These are phyloP conservation scores for Suillus occidentalis DNA, from an alignment of 768 basidiomycete genomes.

Conservation along the genomic window DNA sequence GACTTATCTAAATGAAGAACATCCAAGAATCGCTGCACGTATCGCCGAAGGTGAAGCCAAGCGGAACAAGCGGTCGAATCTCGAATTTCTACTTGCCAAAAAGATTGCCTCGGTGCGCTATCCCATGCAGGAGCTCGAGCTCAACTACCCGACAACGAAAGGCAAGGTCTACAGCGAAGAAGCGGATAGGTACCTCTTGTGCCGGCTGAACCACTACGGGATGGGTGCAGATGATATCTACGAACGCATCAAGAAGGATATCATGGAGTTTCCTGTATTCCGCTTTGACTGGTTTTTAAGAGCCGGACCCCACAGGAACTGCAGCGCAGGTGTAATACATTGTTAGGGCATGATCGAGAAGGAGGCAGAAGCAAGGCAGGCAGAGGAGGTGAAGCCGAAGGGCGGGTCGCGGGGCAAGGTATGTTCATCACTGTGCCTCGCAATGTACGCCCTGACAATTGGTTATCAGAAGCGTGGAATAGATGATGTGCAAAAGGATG, in stretches of 20 bases:
- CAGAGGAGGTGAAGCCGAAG: conserved; percentile 67
- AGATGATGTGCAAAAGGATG: conserved; percentile 59
- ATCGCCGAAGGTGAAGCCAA: conserved; percentile 89
- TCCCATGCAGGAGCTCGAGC: conserved; percentile 96
- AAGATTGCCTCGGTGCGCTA: conserved; percentile 83
- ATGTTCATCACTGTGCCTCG: conserved; percentile 14
- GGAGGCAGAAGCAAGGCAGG: conserved; percentile 69
- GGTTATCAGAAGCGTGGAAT: conserved; percentile 63
- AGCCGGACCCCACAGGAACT: conserved; percentile 89
- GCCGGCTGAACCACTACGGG: conserved; percentile 86
- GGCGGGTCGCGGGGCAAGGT: conserved; percentile 65
- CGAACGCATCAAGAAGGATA: conserved; percentile 94
- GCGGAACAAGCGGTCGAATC: conserved; percentile 81
- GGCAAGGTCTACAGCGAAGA: conserved; percentile 97
- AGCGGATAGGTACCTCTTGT: conserved; percentile 93
- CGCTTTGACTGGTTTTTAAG: conserved; percentile 99
- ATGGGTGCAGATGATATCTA: conserved; percentile 88
- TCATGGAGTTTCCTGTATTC: conserved; percentile 95
- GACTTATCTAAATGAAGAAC: conserved; percentile 45
- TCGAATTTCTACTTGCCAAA: conserved; percentile 72
- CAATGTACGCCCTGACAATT: conserved; percentile 3
- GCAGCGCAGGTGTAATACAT: conserved; percentile 81
- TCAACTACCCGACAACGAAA: conserved; percentile 94
- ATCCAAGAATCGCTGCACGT: conserved; percentile 77
- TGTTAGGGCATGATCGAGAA: conserved; percentile 90